These are phyloP conservation scores for Phytophthora sp. DNA, from an alignment of 352 stramenopile species.

Conservation along the genomic window DNA sequence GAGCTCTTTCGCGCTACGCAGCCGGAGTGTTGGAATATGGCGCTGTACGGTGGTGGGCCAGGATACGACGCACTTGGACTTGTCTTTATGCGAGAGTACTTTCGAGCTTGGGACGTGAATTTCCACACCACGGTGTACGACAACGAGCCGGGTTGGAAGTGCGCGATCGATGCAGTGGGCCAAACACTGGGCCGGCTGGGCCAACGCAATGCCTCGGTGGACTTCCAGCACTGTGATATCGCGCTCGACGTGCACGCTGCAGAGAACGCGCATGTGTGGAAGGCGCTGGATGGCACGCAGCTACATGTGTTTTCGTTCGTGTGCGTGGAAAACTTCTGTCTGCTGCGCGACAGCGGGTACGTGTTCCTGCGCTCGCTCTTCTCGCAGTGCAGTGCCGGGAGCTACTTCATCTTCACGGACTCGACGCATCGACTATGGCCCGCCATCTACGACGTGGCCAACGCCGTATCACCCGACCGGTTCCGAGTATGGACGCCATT, in stretches of 20 bases:
- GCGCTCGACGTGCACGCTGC: constrained; percentile 41
- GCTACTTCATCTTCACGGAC: constrained; percentile 72
- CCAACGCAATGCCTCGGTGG: constrained; percentile 27
- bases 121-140: constrained; percentile 72
- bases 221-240: constrained; percentile 70
- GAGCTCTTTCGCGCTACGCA: constrained; percentile 48
- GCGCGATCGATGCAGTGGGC: constrained; percentile 41
- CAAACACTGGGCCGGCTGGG: constrained; percentile 36
- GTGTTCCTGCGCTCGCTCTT: constrained; percentile 66
- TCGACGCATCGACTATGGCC: constrained; percentile 78
- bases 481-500: constrained; percentile 70
- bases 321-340: constrained; percentile 71
- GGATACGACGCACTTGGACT: constrained; percentile 65
- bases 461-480: constrained; percentile 16
- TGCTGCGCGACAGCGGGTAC: constrained; percentile 53
- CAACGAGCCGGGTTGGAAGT: constrained; percentile 68
- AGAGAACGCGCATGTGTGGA: constrained; percentile 44
- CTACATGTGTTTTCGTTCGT: constrained; percentile 78
- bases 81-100: constrained; percentile 58
- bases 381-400: constrained; percentile 28
- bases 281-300: constrained; percentile 37
- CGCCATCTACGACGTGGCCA: constrained; percentile 53
- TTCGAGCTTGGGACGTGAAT: constrained; percentile 48
- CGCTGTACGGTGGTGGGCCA: constrained; percentile 67
- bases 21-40: constrained; percentile 45